Evolutionary conservation across 768 basidiomycete species (phyloP), one percentile per base, ranked within the genome.

Genomic region (Lactarius indigo): DNA sequence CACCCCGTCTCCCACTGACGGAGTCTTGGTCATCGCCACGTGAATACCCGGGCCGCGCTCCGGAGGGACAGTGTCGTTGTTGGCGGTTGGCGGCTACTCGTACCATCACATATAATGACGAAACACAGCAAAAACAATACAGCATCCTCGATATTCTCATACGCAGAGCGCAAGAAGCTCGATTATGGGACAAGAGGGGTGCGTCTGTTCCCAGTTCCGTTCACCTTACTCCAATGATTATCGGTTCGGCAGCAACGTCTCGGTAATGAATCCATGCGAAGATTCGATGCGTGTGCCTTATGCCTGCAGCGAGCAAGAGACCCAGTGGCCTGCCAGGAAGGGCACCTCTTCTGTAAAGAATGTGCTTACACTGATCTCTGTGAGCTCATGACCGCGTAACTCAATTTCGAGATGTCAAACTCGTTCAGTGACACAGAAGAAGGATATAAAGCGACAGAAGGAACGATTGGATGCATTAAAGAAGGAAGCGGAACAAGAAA

Each of bases 271-370:
- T 94, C 91, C 13, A 93, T 96, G 90, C 87, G 94, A 44, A 85
- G 85, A 60, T 95, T 97, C 75, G 93, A 97, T 76, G 88, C 93
- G 1, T 98, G 97, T 74, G 83, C 90, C 6, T 83, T 97, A 17
- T 99, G 96, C 75, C 80, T 97, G 41, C 87, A 92, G 62, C 83
- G 84, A 50, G 95, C 92, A 6, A 80, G 91, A 57, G 90, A 94
- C 60, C 94, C 96, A 0, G 80, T 96, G 39, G 85, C 89, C 13
- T 98, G 97, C 73, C 72, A 78, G 26, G 84, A 91, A 59, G 97
- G 97, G 0, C 97, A 98, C 77, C 71, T 98, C 28, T 98, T 94
- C 76, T 99, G 97, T 83, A 93, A 91, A 74, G 96, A 98, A 78
- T 98, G 97, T 72, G 89, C 90, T 30, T 87, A 95, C 66, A 86